phyloP scores from a whole-genome alignment of 2,329 filamentous ascomycete species.

The Cladosporium halotolerans region DNA sequence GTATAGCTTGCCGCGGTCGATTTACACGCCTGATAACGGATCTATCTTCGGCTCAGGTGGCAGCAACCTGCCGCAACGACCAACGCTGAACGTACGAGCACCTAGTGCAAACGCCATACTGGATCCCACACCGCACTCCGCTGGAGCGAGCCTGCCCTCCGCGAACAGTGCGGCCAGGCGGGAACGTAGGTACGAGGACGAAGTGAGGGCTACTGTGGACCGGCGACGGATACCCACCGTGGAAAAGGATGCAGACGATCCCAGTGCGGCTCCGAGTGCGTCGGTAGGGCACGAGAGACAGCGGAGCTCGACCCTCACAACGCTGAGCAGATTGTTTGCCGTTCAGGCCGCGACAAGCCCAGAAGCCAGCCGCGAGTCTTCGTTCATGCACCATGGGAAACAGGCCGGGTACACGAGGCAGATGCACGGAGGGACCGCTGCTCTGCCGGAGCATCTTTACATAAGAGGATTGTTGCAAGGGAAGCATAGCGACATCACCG shows the following conservation, averaged over 20 bases:
- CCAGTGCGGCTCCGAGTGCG: constrained; percentile 34
- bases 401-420: constrained; percentile 12
- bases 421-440: constrained; percentile 19
- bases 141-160: constrained; percentile 4
- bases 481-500: constrained; percentile 48
- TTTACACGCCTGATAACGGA: constrained; percentile 15
- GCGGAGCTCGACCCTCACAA: constrained; percentile 37
- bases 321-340: constrained; percentile 41
- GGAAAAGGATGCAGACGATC: constrained; percentile 46
- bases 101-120: constrained; percentile 12
- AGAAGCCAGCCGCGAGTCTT: constrained; percentile 35
- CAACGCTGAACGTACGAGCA: constrained; percentile 7
- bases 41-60: constrained; percentile 16
- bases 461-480: constrained; percentile 47
- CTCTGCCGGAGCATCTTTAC: constrained; percentile 47
- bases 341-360: constrained; percentile 33
- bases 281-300: constrained; percentile 27
- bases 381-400: constrained; percentile 30
- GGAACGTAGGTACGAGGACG: constrained; percentile 15
- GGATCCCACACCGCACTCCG: constrained; percentile 12
- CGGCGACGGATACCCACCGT: constrained; percentile 34
- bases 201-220: constrained; percentile 18
- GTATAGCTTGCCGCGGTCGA: constrained; percentile 18
- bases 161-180: constrained; percentile 4
- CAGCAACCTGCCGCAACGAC: constrained; percentile 7